Evolutionary conservation across 2,329 filamentous ascomycete species (phyloP).

Genomic region (Penicillium sp.): DNA sequence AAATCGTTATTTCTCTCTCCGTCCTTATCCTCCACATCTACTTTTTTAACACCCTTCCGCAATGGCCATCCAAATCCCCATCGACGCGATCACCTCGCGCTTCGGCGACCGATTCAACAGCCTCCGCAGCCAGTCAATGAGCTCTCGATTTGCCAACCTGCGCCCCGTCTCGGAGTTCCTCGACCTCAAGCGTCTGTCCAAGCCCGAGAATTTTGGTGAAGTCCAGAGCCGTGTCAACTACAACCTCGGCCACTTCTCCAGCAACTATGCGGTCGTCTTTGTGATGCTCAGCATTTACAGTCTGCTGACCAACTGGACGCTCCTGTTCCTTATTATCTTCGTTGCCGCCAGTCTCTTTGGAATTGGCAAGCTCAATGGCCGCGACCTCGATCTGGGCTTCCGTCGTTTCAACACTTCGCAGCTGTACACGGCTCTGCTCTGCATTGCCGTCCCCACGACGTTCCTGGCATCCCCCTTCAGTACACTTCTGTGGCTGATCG

Average conservation of each 20-base stretch:
- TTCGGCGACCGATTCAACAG: constrained; percentile 88
- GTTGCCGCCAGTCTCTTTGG: constrained; percentile 84
- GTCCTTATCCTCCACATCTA: background rate
- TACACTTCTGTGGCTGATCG: constrained; percentile 92
- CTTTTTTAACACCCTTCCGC: constrained; percentile 20
- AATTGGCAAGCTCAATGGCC: constrained; percentile 86
- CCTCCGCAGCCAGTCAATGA: constrained; percentile 76
- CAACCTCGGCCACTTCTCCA: constrained; percentile 95
- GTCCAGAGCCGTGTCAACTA: constrained; percentile 93
- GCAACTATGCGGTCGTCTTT: constrained; percentile 96
- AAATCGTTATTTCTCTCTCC: background rate
- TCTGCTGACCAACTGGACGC: constrained; percentile 78
- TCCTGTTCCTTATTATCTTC: constrained; percentile 91
- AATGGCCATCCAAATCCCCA: constrained; percentile 92
- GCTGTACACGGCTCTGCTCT: constrained; percentile 85
- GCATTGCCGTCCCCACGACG: constrained; percentile 80
- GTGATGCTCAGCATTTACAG: constrained; percentile 96
- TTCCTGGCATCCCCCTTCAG: constrained; percentile 81
- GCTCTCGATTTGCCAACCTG: constrained; percentile 86
- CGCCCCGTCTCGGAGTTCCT: constrained; percentile 90
- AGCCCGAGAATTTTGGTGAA: constrained; percentile 87
- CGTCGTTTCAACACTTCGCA: constrained; percentile 85
- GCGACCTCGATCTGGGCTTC: constrained; percentile 82
- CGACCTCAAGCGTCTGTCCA: constrained; percentile 92
- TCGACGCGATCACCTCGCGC: constrained; percentile 87